Evolutionary conservation across 352 stramenopile species (phyloP).

Genomic region (Globisporangium takayamanum): DNA sequence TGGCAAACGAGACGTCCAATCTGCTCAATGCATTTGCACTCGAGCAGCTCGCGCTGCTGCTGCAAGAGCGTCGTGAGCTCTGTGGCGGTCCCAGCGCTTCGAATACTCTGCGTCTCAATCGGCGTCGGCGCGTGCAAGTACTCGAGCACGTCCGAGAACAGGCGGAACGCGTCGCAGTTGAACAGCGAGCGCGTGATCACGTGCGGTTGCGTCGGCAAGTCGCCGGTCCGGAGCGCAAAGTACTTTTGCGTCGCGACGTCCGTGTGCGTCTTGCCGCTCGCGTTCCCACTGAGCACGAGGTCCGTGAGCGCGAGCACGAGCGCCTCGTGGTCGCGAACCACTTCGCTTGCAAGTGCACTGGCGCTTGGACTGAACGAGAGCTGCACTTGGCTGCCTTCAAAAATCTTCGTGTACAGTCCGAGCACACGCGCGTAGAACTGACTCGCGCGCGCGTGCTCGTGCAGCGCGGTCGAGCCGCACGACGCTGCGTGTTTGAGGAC

Average conservation of each 20-base stretch:
- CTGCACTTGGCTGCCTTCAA: conserved; percentile 8
- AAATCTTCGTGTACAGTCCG: background rate
- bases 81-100: background rate
- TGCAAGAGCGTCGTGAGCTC: background rate
- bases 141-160: conserved; percentile 38
- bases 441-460: conserved; percentile 19
- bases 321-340: conserved; percentile 11
- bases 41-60: conserved; percentile 17
- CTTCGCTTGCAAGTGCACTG: background rate
- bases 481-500: conserved; percentile 12
- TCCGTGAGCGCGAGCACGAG: conserved; percentile 32
- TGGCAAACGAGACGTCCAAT: conserved; percentile 39
- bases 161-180: conserved; percentile 42
- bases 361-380: background rate
- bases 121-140: conserved; percentile 23
- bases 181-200: conserved; percentile 22
- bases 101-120: conserved; percentile 1
- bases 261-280: conserved; percentile 16
- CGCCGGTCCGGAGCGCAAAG: conserved; percentile 23
- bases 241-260: conserved; percentile 28
- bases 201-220: conserved; percentile 1
- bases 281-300: conserved; percentile 34
- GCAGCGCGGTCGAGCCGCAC: conserved; percentile 16
- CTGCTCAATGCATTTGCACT: conserved; percentile 44
- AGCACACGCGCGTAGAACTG: conserved; percentile 20